These are phyloP conservation scores for Calonectria henricotiae DNA, from an alignment of 2,329 filamentous ascomycete genomes.

Conservation along the genomic window DNA sequence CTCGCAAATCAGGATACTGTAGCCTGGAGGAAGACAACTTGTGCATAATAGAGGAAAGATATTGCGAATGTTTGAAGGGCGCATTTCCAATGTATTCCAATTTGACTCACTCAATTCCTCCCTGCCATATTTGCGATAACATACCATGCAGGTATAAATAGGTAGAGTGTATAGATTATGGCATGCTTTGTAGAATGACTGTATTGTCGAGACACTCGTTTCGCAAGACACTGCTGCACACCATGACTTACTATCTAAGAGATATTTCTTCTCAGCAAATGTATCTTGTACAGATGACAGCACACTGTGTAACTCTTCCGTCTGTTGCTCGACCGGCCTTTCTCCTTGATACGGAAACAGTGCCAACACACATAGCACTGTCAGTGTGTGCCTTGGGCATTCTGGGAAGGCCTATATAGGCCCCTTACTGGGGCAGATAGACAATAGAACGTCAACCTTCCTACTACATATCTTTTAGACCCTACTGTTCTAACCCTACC, in stretches of 20 bases:
- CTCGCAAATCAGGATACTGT: conserved; percentile 2
- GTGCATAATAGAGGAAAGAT: conserved; percentile 2
- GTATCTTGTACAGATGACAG: neutral
- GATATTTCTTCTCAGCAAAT: neutral
- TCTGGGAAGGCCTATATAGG: too few relatives aligned
- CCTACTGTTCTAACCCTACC: too few relatives aligned
- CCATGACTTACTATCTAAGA: neutral
- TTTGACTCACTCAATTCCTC: neutral
- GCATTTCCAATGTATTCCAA: neutral
- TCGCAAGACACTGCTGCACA: neutral
- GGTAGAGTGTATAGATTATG: conserved; percentile 20
- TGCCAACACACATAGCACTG: too few relatives aligned
- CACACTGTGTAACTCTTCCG: neutral
- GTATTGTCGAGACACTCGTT: conserved; percentile 11
- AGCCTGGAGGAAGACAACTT: neutral
- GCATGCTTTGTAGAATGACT: conserved; percentile 21
- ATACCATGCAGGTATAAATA: conserved; percentile 21
- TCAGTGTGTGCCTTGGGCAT: too few relatives aligned
- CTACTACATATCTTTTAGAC: too few relatives aligned
- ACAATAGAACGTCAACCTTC: too few relatives aligned
- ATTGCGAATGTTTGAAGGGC: neutral
- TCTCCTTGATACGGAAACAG: neutral
- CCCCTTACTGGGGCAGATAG: too few relatives aligned
- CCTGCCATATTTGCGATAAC: conserved; percentile 14
- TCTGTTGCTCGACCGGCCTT: neutral